These are phyloP conservation scores for Adiantum capillusveneris DNA, from an alignment of 75 land plant genomes.

Conservation along the genomic window DNA sequence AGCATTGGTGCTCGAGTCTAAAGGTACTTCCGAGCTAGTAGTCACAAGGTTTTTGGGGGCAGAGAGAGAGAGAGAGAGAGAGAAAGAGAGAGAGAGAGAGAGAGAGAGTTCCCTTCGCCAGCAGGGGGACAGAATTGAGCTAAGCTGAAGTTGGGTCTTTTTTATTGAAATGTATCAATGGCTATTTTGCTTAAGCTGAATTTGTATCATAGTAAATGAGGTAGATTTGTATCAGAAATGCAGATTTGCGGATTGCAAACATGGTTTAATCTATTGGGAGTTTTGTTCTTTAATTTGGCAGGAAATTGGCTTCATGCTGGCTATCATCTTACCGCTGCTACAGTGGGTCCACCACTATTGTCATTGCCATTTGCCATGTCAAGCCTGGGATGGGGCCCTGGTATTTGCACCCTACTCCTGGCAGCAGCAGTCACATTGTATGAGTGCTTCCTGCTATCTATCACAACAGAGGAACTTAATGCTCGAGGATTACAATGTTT, in stretches of 20 bases:
- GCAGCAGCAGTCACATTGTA: slow-evolving; percentile 61
- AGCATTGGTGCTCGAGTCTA: slow-evolving; percentile 57
- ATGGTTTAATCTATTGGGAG: slow-evolving; percentile 31
- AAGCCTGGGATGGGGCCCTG: slow-evolving; percentile 54
- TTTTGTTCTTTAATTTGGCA: slow-evolving; percentile 75
- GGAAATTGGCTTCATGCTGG: slow-evolving; percentile 71
- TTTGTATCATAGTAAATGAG: too few relatives aligned
- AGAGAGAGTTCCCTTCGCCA: too few relatives aligned
- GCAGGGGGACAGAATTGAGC: too few relatives aligned
- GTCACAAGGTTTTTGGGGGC: too few relatives aligned
- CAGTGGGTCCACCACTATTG: slow-evolving; percentile 66
- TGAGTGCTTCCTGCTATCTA: slow-evolving; percentile 55
- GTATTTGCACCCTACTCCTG: slow-evolving; percentile 28
- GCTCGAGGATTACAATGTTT: slow-evolving; percentile 39
- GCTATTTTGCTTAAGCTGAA: too few relatives aligned
- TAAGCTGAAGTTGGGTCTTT: too few relatives aligned
- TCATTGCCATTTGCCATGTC: slow-evolving; percentile 64
- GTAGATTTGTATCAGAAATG: background rate
- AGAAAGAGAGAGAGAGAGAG: too few relatives aligned
- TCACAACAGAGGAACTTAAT: slow-evolving; percentile 56
- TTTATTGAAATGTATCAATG: too few relatives aligned
- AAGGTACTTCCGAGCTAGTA: slow-evolving; percentile 51
- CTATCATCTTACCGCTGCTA: slow-evolving; percentile 68
- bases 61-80: background rate
- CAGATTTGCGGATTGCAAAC: background rate